Evolutionary conservation across 495 filamentous ascomycete species (phyloP), one percentile per base, ranked within the genome.

Genomic region (Lophiotrema nucula): DNA sequence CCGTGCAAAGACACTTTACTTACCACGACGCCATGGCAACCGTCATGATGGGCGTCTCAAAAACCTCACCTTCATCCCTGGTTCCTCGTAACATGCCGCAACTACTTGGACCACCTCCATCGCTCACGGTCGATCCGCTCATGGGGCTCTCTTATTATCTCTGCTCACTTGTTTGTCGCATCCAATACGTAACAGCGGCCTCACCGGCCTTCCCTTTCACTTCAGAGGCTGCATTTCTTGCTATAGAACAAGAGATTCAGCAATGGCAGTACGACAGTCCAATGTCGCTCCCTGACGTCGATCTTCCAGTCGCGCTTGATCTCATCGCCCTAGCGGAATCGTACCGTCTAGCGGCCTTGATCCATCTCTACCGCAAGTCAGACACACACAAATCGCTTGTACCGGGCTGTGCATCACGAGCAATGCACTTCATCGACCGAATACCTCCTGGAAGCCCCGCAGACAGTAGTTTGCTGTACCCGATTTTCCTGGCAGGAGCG

Each of bases 21-120:
- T 64, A 64, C 24, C 54, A 64, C 48, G 41, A 64, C 44, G 55
- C 33, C 15, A 58, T 58, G 54, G 53, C 54, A 11, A 53, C 60
- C 4, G 25, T 64, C 1, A 64, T 64, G 60, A 31, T 31, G 15
- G 26, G 46, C 24, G 58, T 62, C 11, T 24, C 52, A 1, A 38
- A 37, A 13, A 35, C 16, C 22, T 18, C 39, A 11, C 4, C 33
- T 18, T 37, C 22, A 13, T 23, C 25, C 1, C 12, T 28, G 12
- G 35, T 10, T 10, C 46, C 53, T 4, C 11, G 4, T 10, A 43
- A 60, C 21, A 12, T 47, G 24, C n/a, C 42, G 15, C 28, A 18
- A 4, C 8, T 48, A 1, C 27, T 22, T 11, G 10, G 21, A 0
- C 44, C 51, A 2, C 44, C 19, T 21, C 39, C 28, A 27, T 18